Percentiles rank a stretch among this genome's conserved stretches.
These are phyloP conservation scores for Clavispora vitiphila DNA, from an alignment of 805 yeast species.

Conservation along the genomic window DNA sequence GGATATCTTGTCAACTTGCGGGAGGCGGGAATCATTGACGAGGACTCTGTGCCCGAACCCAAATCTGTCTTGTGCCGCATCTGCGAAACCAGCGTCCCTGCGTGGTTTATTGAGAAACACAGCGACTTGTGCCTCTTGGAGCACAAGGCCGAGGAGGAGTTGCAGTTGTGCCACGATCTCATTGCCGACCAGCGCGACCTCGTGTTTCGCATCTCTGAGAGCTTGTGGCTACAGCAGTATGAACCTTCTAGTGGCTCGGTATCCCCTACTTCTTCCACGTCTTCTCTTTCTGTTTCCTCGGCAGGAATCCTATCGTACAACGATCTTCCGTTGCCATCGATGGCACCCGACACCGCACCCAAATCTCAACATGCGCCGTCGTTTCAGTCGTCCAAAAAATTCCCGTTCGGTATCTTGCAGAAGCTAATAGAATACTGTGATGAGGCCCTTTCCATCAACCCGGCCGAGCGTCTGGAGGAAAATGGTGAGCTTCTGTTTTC, in stretches of 20 bases:
- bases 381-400: slow-evolving; percentile 41
- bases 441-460: slow-evolving; percentile 67
- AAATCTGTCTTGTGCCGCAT: slow-evolving; percentile 81
- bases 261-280: slow-evolving; percentile 12
- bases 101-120: slow-evolving; percentile 95
- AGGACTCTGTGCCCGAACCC: slow-evolving; percentile 69
- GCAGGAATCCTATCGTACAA: slow-evolving; percentile 45
- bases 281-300: slow-evolving; percentile 18
- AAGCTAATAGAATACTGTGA: slow-evolving; percentile 63
- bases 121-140: slow-evolving; percentile 83
- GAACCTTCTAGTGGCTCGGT: slow-evolving; percentile 12
- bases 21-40: slow-evolving; percentile 60
- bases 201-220: slow-evolving; percentile 41
- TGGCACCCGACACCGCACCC: slow-evolving; percentile 13
- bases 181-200: slow-evolving; percentile 64
- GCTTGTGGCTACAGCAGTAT: slow-evolving; percentile 21
- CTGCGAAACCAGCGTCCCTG: slow-evolving; percentile 86
- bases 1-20: slow-evolving; percentile 63
- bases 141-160: slow-evolving; percentile 73
- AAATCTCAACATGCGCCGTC: slow-evolving; percentile 8
- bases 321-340: slow-evolving; percentile 46
- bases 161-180: slow-evolving; percentile 70
- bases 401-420: slow-evolving; percentile 59
- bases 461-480: slow-evolving; percentile 51
- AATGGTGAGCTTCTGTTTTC: slow-evolving; percentile 38